Evolutionary conservation across 139 green algal genomes (phyloP).

Genomic region (Volvox reticuliferus): DNA sequence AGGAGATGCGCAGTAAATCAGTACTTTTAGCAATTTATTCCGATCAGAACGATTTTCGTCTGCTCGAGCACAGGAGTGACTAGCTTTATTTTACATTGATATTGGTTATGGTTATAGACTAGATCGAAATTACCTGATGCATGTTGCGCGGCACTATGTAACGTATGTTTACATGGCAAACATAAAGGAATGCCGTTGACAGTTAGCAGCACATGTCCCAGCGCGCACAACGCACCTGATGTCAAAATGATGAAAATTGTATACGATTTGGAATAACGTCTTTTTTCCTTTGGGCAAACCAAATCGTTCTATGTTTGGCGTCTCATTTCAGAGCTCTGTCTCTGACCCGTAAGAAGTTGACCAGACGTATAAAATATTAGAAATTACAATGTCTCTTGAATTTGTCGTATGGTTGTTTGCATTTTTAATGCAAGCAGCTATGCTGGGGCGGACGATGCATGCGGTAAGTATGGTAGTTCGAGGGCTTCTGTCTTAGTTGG

Average conservation of each 20-base stretch:
- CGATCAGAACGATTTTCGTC: too few relatives aligned
- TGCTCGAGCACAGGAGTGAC: too few relatives aligned
- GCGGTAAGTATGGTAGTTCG: conserved; percentile 40
- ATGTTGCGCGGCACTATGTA: too few relatives aligned
- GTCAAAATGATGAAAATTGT: not conserved
- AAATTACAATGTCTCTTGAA: conserved; percentile 44
- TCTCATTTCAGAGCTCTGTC: not conserved
- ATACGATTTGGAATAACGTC: not conserved
- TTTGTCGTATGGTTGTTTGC: conserved; percentile 67
- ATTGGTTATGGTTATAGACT: too few relatives aligned
- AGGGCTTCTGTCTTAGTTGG: not conserved
- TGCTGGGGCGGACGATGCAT: conserved; percentile 82
- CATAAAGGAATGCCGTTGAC: too few relatives aligned
- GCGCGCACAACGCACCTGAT: too few relatives aligned
- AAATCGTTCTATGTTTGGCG: not conserved
- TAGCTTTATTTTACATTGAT: too few relatives aligned
- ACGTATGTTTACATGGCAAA: too few relatives aligned
- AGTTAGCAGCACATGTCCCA: too few relatives aligned
- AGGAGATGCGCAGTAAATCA: too few relatives aligned
- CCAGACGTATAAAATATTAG: not conserved
- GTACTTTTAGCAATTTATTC: too few relatives aligned
- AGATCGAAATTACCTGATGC: too few relatives aligned
- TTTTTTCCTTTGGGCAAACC: not conserved
- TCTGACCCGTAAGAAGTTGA: not conserved
- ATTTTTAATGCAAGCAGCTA: conserved; percentile 67